Evolutionary conservation across 306 rosid genomes (phyloP).

Genomic region (Cicer chorassanicum): DNA sequence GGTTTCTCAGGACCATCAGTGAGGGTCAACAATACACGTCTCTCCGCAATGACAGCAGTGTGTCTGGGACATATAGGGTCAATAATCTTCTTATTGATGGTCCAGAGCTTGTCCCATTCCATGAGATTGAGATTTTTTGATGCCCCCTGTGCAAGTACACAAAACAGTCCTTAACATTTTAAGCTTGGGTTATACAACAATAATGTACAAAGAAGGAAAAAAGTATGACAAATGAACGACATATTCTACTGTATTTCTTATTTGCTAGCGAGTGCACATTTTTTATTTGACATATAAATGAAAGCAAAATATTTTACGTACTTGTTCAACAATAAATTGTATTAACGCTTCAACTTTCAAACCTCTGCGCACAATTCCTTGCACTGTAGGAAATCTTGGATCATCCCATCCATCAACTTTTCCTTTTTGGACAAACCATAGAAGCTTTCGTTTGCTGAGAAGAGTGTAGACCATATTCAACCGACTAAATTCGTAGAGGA

Average conservation of each 20-base stretch:
- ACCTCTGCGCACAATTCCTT: conserved; percentile 94
- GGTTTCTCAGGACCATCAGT: conserved; percentile 87
- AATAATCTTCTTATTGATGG: conserved; percentile 87
- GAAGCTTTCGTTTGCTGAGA: conserved; percentile 93
- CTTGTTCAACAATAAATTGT: conserved; percentile 95
- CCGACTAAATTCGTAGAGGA: conserved; percentile 88
- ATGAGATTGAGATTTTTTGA: conserved; percentile 94
- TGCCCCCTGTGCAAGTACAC: conserved; percentile 69
- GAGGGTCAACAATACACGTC: conserved; percentile 70
- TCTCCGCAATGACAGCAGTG: conserved; percentile 76
- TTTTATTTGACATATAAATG: conserved; percentile 11
- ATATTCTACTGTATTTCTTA: conserved; percentile 7
- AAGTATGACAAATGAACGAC: neutral
- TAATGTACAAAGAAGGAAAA: conserved; percentile 16
- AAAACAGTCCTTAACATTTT: conserved; percentile 34
- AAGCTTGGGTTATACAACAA: conserved; percentile 11
- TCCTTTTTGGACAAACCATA: conserved; percentile 96
- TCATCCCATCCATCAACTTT: conserved; percentile 98
- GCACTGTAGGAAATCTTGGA: conserved; percentile 92
- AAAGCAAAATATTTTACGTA: conserved; percentile 43
- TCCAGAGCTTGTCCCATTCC: conserved; percentile 99
- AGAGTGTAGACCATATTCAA: conserved; percentile 94
- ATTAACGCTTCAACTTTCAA: conserved; percentile 83
- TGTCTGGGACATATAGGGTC: conserved; percentile 97
- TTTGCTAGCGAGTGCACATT: conserved; percentile 35